Percentiles rank a stretch among this genome's conserved stretches.
These are phyloP conservation scores for Neofusicoccum cordaticola DNA, from an alignment of 2,329 filamentous ascomycete species.

Conservation along the genomic window DNA sequence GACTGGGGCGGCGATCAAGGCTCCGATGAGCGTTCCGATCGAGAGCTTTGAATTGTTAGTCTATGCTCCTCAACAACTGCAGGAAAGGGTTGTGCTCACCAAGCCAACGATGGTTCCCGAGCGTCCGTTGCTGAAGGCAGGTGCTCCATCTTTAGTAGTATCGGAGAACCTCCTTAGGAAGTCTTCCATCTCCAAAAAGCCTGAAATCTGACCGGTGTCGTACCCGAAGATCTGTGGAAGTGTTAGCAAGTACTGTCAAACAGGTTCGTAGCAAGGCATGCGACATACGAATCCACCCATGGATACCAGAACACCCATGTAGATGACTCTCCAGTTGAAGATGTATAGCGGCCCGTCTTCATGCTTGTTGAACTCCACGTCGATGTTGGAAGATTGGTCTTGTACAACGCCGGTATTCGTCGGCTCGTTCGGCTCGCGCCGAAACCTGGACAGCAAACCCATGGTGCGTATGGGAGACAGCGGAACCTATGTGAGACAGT, in stretches of 20 bases:
- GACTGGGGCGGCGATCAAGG: slow-evolving; percentile 57
- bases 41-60: not conserved
- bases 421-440: slow-evolving; percentile 3
- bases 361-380: slow-evolving; percentile 1
- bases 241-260: not conserved
- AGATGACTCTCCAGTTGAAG: slow-evolving; percentile 5
- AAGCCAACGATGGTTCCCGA: slow-evolving; percentile 35
- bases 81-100: slow-evolving; percentile 20
- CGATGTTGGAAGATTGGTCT: not conserved
- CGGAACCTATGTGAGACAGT: not conserved
- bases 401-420: not conserved
- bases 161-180: slow-evolving; percentile 32
- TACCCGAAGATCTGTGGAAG: slow-evolving; percentile 31
- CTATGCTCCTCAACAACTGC: slow-evolving; percentile 26
- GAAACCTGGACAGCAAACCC: not conserved
- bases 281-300: slow-evolving; percentile 32
- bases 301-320: slow-evolving; percentile 33
- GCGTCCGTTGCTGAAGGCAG: slow-evolving; percentile 30
- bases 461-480: not conserved
- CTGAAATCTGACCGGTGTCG: slow-evolving; percentile 28
- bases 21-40: slow-evolving; percentile 72
- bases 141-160: slow-evolving; percentile 22
- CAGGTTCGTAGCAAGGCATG: not conserved
- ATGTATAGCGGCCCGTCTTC: slow-evolving; percentile 1
- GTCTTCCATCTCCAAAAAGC: slow-evolving; percentile 36